phyloP scores from a whole-genome alignment of 2,329 filamentous ascomycete species.

The Trichoderma sp. region DNA sequence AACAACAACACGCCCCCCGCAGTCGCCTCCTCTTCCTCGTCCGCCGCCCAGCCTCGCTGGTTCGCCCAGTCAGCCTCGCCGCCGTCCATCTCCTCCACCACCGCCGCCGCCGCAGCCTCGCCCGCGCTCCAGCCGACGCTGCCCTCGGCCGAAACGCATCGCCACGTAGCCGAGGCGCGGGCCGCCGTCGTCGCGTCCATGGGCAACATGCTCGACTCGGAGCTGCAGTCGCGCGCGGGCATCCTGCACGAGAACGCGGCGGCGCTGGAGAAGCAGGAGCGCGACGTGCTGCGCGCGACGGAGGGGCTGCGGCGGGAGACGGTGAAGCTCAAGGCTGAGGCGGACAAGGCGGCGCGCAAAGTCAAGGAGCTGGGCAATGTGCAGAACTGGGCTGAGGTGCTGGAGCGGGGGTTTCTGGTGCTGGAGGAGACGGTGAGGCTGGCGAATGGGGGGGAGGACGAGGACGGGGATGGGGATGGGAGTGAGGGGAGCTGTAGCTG shows the following conservation, averaged over 20 bases:
- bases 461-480: slow-evolving; percentile 27
- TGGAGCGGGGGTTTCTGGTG: slow-evolving; percentile 67
- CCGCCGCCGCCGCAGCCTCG: slow-evolving; percentile 8
- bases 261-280: slow-evolving; percentile 67
- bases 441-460: slow-evolving; percentile 45
- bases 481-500: slow-evolving; percentile 40
- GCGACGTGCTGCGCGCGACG: slow-evolving; percentile 62
- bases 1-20: background rate
- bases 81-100: background rate
- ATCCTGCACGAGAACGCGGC: slow-evolving; percentile 69
- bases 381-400: slow-evolving; percentile 85
- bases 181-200: slow-evolving; percentile 62
- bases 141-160: slow-evolving; percentile 46
- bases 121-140: slow-evolving; percentile 41
- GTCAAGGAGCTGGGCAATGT: slow-evolving; percentile 80
- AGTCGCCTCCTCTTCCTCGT: background rate
- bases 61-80: slow-evolving; percentile 9
- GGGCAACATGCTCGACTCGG: slow-evolving; percentile 68
- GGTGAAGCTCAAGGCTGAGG: slow-evolving; percentile 65
- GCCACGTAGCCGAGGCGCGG: slow-evolving; percentile 58
- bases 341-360: slow-evolving; percentile 61
- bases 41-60: slow-evolving; percentile 10
- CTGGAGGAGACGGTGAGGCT: slow-evolving; percentile 65
- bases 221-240: slow-evolving; percentile 67
- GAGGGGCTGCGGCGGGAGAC: slow-evolving; percentile 63